Evolutionary conservation across 805 yeast genomes (phyloP).

Genomic region (Spathaspora sp.): DNA sequence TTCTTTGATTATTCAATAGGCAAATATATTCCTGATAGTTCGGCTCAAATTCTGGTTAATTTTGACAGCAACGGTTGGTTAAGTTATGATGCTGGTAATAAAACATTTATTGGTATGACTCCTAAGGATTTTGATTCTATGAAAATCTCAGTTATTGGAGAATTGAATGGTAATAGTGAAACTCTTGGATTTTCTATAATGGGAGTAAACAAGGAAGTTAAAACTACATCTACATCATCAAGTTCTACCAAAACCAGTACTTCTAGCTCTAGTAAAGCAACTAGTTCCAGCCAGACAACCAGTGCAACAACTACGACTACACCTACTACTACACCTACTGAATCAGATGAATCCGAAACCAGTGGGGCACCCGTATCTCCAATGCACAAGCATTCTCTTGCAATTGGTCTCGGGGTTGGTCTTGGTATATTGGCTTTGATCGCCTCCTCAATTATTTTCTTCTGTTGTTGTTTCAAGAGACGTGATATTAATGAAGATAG

Average conservation of each 20-base stretch:
- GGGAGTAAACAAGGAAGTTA: constrained; percentile 40
- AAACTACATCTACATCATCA: constrained; percentile 23
- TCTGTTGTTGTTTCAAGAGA: constrained; percentile 44
- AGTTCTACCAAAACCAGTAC: background rate
- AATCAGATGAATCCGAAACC: constrained; percentile 12
- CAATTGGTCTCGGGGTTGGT: constrained; percentile 85
- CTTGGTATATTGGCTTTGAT: constrained; percentile 57
- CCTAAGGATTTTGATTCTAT: constrained; percentile 25
- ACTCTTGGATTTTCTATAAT: constrained; percentile 45
- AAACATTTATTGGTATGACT: constrained; percentile 69
- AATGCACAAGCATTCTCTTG: background rate
- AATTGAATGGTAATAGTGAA: constrained; percentile 25
- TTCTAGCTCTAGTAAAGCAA: background rate
- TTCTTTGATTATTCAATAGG: constrained; percentile 56
- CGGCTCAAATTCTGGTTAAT: constrained; percentile 46
- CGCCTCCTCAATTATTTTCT: constrained; percentile 43
- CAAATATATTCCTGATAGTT: constrained; percentile 28
- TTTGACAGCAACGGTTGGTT: constrained; percentile 58
- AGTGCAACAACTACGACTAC: constrained; percentile 12
- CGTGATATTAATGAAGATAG: constrained; percentile 12
- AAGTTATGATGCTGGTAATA: constrained; percentile 51
- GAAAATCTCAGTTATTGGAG: constrained; percentile 26
- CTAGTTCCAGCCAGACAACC: background rate
- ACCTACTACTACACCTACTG: constrained; percentile 24
- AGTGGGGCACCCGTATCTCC: background rate